Percentiles rank a stretch among this genome's conserved stretches.
These are phyloP conservation scores for Linum tenue DNA, from an alignment of 345 rosid species.

Conservation along the genomic window DNA sequence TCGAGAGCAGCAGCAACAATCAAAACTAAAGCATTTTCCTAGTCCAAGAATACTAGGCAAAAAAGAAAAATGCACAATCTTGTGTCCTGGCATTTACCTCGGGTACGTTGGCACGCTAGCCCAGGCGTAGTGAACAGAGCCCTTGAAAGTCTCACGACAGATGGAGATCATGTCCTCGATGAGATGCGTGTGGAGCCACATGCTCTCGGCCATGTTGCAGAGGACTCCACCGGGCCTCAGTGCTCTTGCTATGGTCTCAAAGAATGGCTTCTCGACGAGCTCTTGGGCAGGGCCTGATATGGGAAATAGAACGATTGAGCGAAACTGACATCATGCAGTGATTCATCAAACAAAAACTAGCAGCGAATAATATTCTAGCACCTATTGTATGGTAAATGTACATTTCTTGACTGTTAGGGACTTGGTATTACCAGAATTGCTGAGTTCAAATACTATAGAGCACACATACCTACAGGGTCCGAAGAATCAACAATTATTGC, in stretches of 20 bases:
- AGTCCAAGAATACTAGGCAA: not conserved
- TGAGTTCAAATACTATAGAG: not conserved
- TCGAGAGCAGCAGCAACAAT: not conserved
- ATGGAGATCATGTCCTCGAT: conserved; percentile 70
- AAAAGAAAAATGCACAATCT: not conserved
- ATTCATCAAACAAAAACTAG: not conserved
- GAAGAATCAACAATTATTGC: conserved; percentile 94
- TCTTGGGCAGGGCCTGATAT: conserved; percentile 83
- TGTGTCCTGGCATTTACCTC: conserved; percentile 38
- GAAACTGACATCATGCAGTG: not conserved
- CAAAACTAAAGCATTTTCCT: not conserved
- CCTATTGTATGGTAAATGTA: not conserved
- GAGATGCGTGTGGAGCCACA: conserved; percentile 99
- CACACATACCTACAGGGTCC: conserved; percentile 83
- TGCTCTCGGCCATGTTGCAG: conserved; percentile 95
- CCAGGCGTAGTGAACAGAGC: conserved; percentile 89
- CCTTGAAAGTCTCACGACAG: conserved; percentile 70
- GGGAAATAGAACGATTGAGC: conserved; percentile 4
- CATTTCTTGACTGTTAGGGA: not conserved
- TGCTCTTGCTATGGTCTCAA: conserved; percentile 64
- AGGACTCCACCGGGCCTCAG: conserved; percentile 91
- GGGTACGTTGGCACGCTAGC: conserved; percentile 95
- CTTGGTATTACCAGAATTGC: not conserved
- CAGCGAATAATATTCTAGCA: too few relatives aligned
- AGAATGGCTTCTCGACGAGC: conserved; percentile 92